Evolutionary conservation across 768 basidiomycete genomes (phyloP).

Genomic region (Lactarius pseudohatsudake): DNA sequence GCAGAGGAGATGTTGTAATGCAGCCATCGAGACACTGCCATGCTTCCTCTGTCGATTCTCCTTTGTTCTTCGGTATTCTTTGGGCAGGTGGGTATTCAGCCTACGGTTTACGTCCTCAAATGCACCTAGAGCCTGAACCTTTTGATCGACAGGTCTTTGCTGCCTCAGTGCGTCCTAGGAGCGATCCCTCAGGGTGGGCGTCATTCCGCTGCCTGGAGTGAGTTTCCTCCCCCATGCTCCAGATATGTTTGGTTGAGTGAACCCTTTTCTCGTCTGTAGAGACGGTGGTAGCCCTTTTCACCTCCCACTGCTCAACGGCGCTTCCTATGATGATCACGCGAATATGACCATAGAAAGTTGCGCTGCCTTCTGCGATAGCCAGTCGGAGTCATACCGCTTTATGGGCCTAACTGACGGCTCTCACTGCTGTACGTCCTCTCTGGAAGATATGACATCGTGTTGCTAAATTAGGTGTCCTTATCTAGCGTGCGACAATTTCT

Average conservation of each 20-base stretch:
- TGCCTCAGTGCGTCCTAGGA: not conserved
- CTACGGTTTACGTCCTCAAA: not conserved
- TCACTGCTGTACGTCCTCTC: constrained; percentile 50
- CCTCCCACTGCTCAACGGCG: constrained; percentile 47
- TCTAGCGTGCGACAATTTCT: constrained; percentile 12
- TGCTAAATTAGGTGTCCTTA: too few relatives aligned
- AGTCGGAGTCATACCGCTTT: constrained; percentile 48
- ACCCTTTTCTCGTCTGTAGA: not conserved
- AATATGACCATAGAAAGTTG: constrained; percentile 62
- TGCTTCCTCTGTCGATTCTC: not conserved
- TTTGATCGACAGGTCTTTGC: not conserved
- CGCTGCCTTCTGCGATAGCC: constrained; percentile 44
- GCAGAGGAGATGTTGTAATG: too few relatives aligned
- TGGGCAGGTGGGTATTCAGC: not conserved
- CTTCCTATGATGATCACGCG: constrained; percentile 44
- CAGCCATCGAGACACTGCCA: not conserved
- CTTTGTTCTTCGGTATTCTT: not conserved
- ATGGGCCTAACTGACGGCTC: constrained; percentile 69
- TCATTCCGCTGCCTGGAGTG: not conserved
- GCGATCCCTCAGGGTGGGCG: not conserved
- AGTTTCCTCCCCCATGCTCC: not conserved
- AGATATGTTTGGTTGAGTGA: not conserved
- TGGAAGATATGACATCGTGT: not conserved
- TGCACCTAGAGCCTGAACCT: not conserved
- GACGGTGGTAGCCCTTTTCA: not conserved